Evolutionary conservation across 768 basidiomycete species (phyloP), one percentile per base, ranked within the genome.

Genomic region (Lactarius akahatsu): DNA sequence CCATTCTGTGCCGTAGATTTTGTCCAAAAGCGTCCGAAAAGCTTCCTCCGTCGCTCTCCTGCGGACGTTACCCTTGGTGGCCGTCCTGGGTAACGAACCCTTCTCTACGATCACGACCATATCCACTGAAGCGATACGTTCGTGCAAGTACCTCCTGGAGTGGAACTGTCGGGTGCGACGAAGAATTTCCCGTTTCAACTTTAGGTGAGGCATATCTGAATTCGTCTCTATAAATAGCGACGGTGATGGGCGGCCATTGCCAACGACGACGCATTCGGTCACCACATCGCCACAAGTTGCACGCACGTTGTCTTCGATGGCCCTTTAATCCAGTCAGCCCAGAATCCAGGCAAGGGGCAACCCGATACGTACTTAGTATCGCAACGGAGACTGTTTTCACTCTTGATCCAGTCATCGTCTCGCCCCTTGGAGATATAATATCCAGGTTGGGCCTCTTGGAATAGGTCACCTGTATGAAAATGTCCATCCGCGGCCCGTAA

Each of bases 371-470:
- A 83, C 82, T 85, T 86, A 59, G 91, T 91, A 72, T 92, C 90
- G 72, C 90, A 91, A 60, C 90, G 83, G 68, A 91, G 77, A 72
- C 89, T 87, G 73, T 85, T 89, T 73, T 90, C 87, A 45, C 86
- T 87, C 78, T 92, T 92, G 75, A 92, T 92, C 91, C 90, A 91
- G 75, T 92, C 90, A 71, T 92, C 90, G 67, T 90, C 85, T 50
- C 91, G 84, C 30, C 90, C 91, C 43, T 87, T 83, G 68, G 83
- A 89, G 56, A 85, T 73, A 73, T 87, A 92, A 70, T 76, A 77
- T 0, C 88, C 88, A 1, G 84, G 79, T 2, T 77, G 69, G 20
- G 80, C 78, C 74, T 90, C 86, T 71, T 85, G 82, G 79, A 92
- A 92, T n/a, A 92, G 78, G 75, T 92, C 90, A 1, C 91, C 90